phyloP scores from a whole-genome alignment of 352 stramenopile genomes.

The Phytophthora chlamydospora region DNA sequence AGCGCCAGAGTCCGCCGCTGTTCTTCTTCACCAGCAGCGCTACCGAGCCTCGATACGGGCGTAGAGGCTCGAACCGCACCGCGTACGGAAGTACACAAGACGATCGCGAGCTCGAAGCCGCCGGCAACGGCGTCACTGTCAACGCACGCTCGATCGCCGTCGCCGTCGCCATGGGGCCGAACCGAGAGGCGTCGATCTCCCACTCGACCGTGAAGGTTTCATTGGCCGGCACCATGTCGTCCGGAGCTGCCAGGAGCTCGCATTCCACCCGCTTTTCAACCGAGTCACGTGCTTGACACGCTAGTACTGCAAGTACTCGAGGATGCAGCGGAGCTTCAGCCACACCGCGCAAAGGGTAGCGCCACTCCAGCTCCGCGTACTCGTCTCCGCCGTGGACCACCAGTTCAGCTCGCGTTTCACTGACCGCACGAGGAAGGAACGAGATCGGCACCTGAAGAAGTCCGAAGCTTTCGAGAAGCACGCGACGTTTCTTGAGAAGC shows the following conservation, averaged over 20 bases:
- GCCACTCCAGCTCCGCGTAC: slow-evolving; percentile 76
- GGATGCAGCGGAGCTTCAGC: slow-evolving; percentile 73
- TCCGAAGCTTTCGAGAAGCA: slow-evolving; percentile 86
- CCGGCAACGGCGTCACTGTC: slow-evolving; percentile 40
- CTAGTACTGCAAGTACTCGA: slow-evolving; percentile 52
- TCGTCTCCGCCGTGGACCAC: slow-evolving; percentile 69
- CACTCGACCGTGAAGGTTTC: slow-evolving; percentile 65
- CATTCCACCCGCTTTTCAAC: slow-evolving; percentile 69
- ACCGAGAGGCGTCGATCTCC: slow-evolving; percentile 67
- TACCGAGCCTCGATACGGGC: slow-evolving; percentile 78
- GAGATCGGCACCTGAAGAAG: slow-evolving; percentile 91
- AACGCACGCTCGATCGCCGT: slow-evolving; percentile 62
- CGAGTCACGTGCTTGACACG: slow-evolving; percentile 69
- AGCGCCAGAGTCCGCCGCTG: slow-evolving; percentile 86
- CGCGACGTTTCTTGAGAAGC: slow-evolving; percentile 68
- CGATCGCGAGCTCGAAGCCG: slow-evolving; percentile 2
- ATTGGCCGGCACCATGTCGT: slow-evolving; percentile 44
- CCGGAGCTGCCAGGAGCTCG: slow-evolving; percentile 60
- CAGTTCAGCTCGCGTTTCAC: slow-evolving; percentile 70
- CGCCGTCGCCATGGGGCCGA: slow-evolving; percentile 53
- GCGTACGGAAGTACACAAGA: slow-evolving; percentile 46
- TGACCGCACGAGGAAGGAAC: slow-evolving; percentile 84
- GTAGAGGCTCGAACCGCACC: slow-evolving; percentile 87
- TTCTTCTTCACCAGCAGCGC: slow-evolving; percentile 82
- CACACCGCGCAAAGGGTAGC: slow-evolving; percentile 75